Base-by-base conservation (phyloP, 495 filamentous ascomycete species). In the Melanomma pulvis-pyrius region DNA sequence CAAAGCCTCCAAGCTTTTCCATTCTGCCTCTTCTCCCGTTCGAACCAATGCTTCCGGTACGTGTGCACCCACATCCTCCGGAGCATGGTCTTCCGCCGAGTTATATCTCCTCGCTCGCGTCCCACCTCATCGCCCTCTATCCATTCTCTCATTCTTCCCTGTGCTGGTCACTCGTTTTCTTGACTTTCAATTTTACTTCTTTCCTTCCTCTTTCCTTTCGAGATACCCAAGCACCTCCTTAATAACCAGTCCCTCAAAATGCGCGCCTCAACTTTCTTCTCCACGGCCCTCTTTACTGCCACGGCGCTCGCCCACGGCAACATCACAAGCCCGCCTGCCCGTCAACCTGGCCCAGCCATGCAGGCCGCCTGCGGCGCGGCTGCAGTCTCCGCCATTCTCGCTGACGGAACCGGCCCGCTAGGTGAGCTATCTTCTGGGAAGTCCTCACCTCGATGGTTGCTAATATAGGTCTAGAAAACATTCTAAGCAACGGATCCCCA, bases 131-230 rank as follows among this genome's bases (percentile, higher is more conserved):
- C 39, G 30, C 17, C 13, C 41, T 21, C 39, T 54, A 29, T 22
- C 15, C 22, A 44, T 44, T 51, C 63, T 49, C 32, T 52, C 55
- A 25, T 60, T 58, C 44, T 30, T 62, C 49, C 36, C 47, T 52
- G 65, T 68, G 65, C 65, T 68, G 65, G 65, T 58, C 65, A 68
- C 65, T 68, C 65, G 57, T 68, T 68, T 49, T 47, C 24, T 21
- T 44, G 5, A 5, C 11, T 59, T 55, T 44, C 24, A n/a, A 21
- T 39, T 36, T 65, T 34, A 8, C 22, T 61, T 62, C 57, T 15
- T 53, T 22, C 44, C 17, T 8, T 13, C 1, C 25, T 44, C 9
- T 47, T 25, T 34, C n/a, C 39, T 52, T 30, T 24, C 30, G n/a
- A 57, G 54, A 44, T 44, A 44, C 39, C 39, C 39, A 44, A 44